Base-by-base conservation (phyloP, 2,329 filamentous ascomycete species). In the Aspergillus hortae region DNA sequence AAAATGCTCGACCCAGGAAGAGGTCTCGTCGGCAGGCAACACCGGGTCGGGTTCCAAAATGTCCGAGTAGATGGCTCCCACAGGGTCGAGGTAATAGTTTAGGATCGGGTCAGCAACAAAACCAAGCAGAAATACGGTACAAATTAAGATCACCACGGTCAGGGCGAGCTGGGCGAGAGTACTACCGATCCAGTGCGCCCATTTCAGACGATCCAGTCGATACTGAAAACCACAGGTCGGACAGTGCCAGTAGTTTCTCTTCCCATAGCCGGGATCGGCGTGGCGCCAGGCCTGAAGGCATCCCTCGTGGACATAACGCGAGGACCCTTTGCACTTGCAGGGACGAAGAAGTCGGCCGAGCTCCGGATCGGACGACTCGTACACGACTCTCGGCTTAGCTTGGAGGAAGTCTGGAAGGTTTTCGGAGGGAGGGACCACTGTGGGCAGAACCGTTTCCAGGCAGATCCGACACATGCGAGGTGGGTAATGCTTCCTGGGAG, bases 71-170 rank as follows among this genome's bases (percentile, higher is more conserved):
- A 87, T 76, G 10, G 82, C 83, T 46, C 85, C 83, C 51, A 84
- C 73, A 0, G 91, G 91, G 65, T 96, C 90, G 49, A 92, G 74
- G 77, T 92, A 96, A 25, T 96, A 75, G 61, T 91, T 89, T 69
- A 97, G 87, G 54, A 97, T 90, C 1, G 92, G 92, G 70, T 97
- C 92, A 54, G 92, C 92, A 59, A 97, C 74, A 64, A 96, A 97
- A 40, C 94, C 94, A 51, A 97, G 83, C 0, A 89, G 36, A 65
- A 96, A 97, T 23, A 96, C 80, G 47, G 86, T 80, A 41, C 85
- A 56, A 33, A 90, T 52, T 58, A 96, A 81, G 56, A 96, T 87
- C 17, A 78, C 46, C 2, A 89, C 60, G 0, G 92, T 96, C 61
- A 97, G 75, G 1, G 74, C 67, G 27, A 90, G 74, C 65, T 95